Evolutionary conservation across 148 eudicot genomes (phyloP).

Genomic region (Rhododendron williamsianum): DNA sequence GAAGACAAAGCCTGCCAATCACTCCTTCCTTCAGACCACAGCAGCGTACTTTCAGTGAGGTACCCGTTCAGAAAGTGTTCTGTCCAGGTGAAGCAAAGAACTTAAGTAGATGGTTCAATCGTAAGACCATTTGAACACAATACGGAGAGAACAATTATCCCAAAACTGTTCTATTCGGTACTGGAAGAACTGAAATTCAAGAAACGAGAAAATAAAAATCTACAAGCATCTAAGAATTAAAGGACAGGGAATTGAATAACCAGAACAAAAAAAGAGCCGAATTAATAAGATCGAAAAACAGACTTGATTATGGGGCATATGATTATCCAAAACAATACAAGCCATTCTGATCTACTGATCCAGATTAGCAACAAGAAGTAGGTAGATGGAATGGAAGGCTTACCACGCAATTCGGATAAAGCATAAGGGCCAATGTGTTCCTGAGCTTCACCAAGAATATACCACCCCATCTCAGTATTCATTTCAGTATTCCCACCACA

Average conservation of each 20-base stretch:
- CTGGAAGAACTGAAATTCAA: constrained; percentile 40
- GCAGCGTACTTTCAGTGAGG: constrained; percentile 61
- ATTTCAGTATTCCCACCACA: constrained; percentile 1
- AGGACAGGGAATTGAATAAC: not conserved
- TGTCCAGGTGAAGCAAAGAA: constrained; percentile 58
- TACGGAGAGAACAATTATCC: constrained; percentile 32
- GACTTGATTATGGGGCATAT: not conserved
- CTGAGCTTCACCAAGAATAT: constrained; percentile 58
- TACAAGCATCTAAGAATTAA: constrained; percentile 18
- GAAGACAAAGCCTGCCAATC: constrained; percentile 92
- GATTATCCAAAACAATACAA: not conserved
- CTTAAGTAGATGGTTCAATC: constrained; percentile 43
- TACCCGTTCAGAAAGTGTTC: constrained; percentile 76
- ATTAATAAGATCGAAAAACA: not conserved
- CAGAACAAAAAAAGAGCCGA: not conserved
- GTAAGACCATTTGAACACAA: constrained; percentile 32
- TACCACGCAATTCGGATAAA: constrained; percentile 62
- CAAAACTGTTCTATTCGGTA: constrained; percentile 28
- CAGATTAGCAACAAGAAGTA: not conserved
- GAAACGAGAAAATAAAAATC: constrained; percentile 25
- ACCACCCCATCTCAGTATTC: constrained; percentile 68
- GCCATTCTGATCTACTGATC: not conserved
- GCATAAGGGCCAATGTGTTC: constrained; percentile 87
- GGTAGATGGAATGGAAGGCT: constrained; percentile 19
- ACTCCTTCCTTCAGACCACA: constrained; percentile 81